These are phyloP conservation scores for Nothophytophthora sp. DNA, from an alignment of 352 stramenopile species.

Conservation along the genomic window DNA sequence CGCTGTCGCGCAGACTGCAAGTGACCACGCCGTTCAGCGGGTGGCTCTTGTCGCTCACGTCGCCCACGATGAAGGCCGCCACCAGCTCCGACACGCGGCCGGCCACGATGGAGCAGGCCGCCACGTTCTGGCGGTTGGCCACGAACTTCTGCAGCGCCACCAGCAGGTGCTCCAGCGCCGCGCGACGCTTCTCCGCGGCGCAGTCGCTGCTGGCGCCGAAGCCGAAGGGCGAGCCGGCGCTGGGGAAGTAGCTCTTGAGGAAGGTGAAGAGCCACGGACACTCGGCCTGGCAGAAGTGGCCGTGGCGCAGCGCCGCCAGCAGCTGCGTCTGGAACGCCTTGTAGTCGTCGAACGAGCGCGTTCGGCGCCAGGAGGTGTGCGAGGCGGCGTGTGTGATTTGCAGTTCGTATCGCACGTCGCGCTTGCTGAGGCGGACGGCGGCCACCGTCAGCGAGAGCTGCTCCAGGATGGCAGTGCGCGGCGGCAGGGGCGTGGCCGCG, in stretches of 20 bases:
- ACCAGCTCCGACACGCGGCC: slow-evolving; percentile 15
- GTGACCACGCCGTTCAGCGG: slow-evolving; percentile 6
- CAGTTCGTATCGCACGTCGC: too few species aligned
- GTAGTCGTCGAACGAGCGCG: slow-evolving; percentile 35
- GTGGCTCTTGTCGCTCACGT: slow-evolving; percentile 10
- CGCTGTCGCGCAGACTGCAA: slow-evolving; percentile 3
- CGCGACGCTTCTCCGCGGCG: slow-evolving; percentile 6
- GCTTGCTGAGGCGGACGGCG: too few species aligned
- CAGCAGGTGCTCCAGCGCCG: slow-evolving; percentile 16
- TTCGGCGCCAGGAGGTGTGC: too few species aligned
- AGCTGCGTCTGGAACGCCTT: slow-evolving; percentile 25
- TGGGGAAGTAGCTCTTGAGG: slow-evolving; percentile 32
- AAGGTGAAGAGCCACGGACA: slow-evolving; percentile 34
- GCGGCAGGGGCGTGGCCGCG: too few species aligned
- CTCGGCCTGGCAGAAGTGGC: slow-evolving; percentile 33
- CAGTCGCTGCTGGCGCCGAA: slow-evolving; percentile 15
- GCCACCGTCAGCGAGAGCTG: too few species aligned
- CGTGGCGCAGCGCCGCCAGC: slow-evolving; percentile 12
- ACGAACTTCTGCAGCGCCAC: slow-evolving; percentile 28
- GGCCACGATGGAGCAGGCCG: slow-evolving; percentile 17
- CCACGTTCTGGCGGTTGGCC: slow-evolving; percentile 22
- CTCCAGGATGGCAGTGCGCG: too few species aligned
- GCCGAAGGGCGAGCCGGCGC: slow-evolving; percentile 17
- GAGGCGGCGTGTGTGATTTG: too few species aligned
- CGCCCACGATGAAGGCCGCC: slow-evolving; percentile 18